These are phyloP conservation scores for Rhizopus stolonifer DNA, from an alignment of 371 early-diverging fungal genomes.

Conservation along the genomic window DNA sequence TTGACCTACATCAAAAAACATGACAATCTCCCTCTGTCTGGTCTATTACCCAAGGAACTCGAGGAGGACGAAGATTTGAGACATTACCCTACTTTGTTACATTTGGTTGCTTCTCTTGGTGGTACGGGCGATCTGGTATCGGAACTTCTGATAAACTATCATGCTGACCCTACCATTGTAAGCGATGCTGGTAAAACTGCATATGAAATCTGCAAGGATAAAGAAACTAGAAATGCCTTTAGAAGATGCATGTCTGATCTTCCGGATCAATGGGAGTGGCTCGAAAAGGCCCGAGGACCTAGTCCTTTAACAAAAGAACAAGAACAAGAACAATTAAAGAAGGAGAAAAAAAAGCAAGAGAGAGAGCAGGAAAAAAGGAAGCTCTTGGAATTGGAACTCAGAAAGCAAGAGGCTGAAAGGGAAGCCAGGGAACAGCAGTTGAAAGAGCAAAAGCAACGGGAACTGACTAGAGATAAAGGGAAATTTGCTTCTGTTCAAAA, in stretches of 20 bases:
- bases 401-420: constrained; percentile 21
- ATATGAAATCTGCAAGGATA: constrained; percentile 78
- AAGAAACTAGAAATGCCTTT: constrained; percentile 78
- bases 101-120: constrained; percentile 56
- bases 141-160: constrained; percentile 63
- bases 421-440: constrained; percentile 43
- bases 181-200: constrained; percentile 66
- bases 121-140: constrained; percentile 62
- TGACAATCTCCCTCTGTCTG: constrained; percentile 18
- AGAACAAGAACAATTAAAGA: constrained; percentile 63
- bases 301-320: constrained; percentile 76
- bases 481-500: constrained; percentile 20
- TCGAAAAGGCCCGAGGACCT: constrained; percentile 67
- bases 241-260: constrained; percentile 67
- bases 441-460: constrained; percentile 29
- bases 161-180: constrained; percentile 77
- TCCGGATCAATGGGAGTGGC: constrained; percentile 71
- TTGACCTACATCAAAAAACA: constrained; percentile 41
- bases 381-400: constrained; percentile 30
- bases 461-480: constrained; percentile 27
- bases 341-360: constrained; percentile 62
- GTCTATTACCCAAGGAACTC: constrained; percentile 48
- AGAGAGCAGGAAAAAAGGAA: constrained; percentile 53
- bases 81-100: constrained; percentile 68
- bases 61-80: constrained; percentile 37